Conservation (phyloP, 1,284 basidiomycete genomes). For the Dichomitus squalens region DNA sequence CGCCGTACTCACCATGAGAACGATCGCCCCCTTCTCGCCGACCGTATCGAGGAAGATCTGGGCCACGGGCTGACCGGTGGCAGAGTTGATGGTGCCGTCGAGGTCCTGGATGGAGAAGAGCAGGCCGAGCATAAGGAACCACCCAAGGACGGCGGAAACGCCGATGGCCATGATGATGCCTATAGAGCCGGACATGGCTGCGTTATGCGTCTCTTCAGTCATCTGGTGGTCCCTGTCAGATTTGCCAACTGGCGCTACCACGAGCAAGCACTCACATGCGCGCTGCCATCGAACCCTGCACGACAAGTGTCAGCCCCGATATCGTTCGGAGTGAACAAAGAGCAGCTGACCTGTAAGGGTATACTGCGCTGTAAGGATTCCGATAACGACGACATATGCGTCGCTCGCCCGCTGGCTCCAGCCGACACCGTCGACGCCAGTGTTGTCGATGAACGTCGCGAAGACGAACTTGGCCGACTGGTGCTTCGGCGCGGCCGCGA, state of each 20-base stretch:
- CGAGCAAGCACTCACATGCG: conserved; percentile 51
- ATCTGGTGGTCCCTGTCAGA: conserved; percentile 45
- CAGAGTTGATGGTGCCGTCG: conserved; percentile 50
- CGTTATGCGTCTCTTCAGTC: conserved; percentile 79
- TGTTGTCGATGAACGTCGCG: conserved; percentile 67
- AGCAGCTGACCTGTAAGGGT: conserved; percentile 57
- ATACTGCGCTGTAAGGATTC: conserved; percentile 73
- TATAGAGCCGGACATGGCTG: conserved; percentile 65
- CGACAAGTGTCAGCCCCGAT: conserved; percentile 1
- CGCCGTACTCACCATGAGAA: conserved; percentile 54
- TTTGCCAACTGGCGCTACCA: neutral
- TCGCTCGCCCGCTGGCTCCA: conserved; percentile 70
- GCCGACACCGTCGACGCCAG: conserved; percentile 58
- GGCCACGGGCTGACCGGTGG: conserved; percentile 69
- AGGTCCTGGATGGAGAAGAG: conserved; percentile 79
- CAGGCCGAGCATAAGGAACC: conserved; percentile 71
- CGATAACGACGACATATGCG: conserved; percentile 71
- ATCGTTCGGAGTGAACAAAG: neutral
- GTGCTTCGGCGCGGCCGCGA: conserved; percentile 69
- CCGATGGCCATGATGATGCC: conserved; percentile 75
- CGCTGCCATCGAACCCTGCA: conserved; percentile 69
- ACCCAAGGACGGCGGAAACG: conserved; percentile 73
- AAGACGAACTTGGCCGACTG: conserved; percentile 73
- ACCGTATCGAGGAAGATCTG: conserved; percentile 79
- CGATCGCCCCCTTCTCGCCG: conserved; percentile 70